Base-by-base conservation (phyloP, 2,329 filamentous ascomycete species). In the Hypoxylon sp. region DNA sequence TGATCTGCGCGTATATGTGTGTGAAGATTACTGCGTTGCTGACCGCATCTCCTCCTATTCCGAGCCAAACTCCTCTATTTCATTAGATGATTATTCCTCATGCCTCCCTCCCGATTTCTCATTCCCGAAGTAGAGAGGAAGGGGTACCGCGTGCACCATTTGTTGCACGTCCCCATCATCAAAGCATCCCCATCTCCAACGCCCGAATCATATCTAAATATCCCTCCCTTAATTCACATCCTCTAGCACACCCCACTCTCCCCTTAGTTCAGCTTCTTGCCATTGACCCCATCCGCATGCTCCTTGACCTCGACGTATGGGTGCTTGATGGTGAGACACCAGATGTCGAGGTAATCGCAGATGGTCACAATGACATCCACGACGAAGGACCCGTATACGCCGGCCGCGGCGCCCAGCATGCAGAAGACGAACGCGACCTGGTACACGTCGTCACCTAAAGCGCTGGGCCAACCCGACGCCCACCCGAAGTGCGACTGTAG, bases 261-360 rank as follows among this genome's bases (percentile, higher is more conserved):
- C 11, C 32, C 52, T 20, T 47, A 72, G 10, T 73, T 67, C 10
- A 34, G 32, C 78, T 83, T 84, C 71, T 82, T 80, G 28, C 74
- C 76, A 43, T 74, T 77, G 28, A 76, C 70, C 11, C 11, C 11
- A 4, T 75, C 70, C 11, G 6, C 11, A 4, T 75, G 74, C 59
- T 80, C 77, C 53, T 77, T 70, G 56, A 73, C 78, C 71, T 86
- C 84, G 22, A 83, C 80, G 67, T 85, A 83, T 20, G 87, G 87
- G 72, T 98, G 89, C 85, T 99, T 99, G 81, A 99, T 99, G 1
- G 92, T 97, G 76, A 99, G 82, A 76, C 95, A 99, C 93, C 93
- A 98, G 70, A 99, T 99, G 76, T 99, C 95, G 64, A 98, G 84
- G 77, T 97, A 97, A 77, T 99, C 95, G 80, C 95, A 99, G 71